Base-by-base conservation (phyloP, 108 stramenopile genomes). In the Schizochytrium sp. region DNA sequence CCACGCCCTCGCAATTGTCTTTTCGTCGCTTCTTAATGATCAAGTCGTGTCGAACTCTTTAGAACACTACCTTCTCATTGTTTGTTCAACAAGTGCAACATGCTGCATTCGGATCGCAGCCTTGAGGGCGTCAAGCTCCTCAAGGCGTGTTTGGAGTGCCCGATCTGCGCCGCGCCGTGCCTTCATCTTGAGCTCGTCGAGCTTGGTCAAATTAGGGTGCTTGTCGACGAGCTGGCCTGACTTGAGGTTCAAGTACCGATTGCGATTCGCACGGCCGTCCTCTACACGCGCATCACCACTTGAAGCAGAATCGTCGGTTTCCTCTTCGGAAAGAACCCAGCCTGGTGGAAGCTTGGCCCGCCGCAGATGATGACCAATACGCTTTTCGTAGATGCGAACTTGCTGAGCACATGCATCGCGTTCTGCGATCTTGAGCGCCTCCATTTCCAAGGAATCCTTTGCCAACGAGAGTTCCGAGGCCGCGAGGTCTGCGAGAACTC, bases 341-440 rank as follows among this genome's bases (percentile, higher is more conserved):
- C 76, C 76, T 53, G 76, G 76, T 12, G 76, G 76, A 6, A 83
- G 23, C 76, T 83, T 83, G 45, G 48, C 76, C 10, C 76, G 76
- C 18, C n/a, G n/a, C 10, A 83, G 76, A 25, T 47, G 45, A 47
- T 83, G 76, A 6, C 43, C 23, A 6, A 34, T 45, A 12, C 51
- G 45, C 5, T 83, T 83, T 28, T 83, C 76, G 51, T 53, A 83
- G 10, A 3, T 5, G n/a, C n/a, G 45, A 53, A 83, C 19, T 53
- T 83, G 76, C 51, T 83, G 76, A 43, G 12, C 45, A 45, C 76
- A 83, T 12, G 48, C 25, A 1, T 53, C 25, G 23, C 25, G 51
- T 23, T 83, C 76, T 25, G 51, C 76, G n/a, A 53, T 12, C n/a
- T 83, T 83, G 2, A 83, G 76, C n/a, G 51, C 76, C 4, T 83